phyloP scores from a whole-genome alignment of 139 green algal species.

The Marvania coccoides region DNA sequence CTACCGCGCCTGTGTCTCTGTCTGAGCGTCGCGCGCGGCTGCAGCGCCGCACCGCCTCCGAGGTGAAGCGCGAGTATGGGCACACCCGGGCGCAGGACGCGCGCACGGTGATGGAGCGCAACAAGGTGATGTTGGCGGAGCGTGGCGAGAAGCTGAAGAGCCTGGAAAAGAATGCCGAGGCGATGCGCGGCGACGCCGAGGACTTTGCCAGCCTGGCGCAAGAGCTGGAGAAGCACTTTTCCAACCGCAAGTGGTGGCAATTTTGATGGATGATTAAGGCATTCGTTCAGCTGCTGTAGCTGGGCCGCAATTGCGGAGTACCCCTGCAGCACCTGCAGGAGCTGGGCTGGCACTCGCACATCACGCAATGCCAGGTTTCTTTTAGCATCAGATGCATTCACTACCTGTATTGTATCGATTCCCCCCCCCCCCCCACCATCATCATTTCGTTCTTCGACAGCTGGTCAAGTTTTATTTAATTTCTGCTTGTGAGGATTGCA shows the following conservation, averaged over 20 bases:
- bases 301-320: neutral
- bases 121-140: slow-evolving; percentile 28
- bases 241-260: slow-evolving; percentile 49
- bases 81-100: neutral
- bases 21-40: neutral
- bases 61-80: slow-evolving; percentile 36
- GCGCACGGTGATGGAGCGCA: slow-evolving; percentile 27
- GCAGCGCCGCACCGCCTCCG: slow-evolving; percentile 19
- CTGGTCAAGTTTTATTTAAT: too few species aligned
- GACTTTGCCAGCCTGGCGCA: slow-evolving; percentile 37
- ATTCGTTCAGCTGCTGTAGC: neutral
- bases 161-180: slow-evolving; percentile 29
- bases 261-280: neutral
- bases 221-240: slow-evolving; percentile 15
- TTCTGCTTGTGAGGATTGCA: too few species aligned
- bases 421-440: too few species aligned
- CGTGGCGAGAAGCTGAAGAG: slow-evolving; percentile 32
- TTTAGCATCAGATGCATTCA: too few species aligned
- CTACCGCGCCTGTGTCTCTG: neutral
- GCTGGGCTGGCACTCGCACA: too few species aligned
- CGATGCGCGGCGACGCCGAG: slow-evolving; percentile 28
- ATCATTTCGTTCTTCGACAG: too few species aligned
- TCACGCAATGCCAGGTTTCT: too few species aligned
- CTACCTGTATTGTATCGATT: too few species aligned
- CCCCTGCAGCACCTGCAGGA: too few species aligned